Conservation (phyloP, 2,329 filamentous ascomycete genomes). For the Ophiostoma novo-ulmi region DNA sequence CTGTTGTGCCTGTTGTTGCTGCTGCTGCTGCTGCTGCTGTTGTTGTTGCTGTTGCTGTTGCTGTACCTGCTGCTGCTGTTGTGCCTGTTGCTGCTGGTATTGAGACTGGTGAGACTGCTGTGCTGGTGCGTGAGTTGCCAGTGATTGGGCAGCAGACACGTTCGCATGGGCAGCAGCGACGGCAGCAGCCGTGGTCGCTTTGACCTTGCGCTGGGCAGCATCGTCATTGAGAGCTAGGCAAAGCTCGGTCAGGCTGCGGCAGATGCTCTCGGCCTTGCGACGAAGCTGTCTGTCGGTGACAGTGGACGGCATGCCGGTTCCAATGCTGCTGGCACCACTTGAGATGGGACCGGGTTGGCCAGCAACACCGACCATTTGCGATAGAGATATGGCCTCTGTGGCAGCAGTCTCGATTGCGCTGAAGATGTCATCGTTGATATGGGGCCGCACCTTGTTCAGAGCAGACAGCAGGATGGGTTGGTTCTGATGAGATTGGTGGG, state of each 20-base stretch:
- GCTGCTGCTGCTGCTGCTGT: not conserved
- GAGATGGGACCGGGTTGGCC: conserved; percentile 66
- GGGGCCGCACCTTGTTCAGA: conserved; percentile 67
- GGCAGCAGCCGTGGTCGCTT: conserved; percentile 22
- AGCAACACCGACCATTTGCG: conserved; percentile 68
- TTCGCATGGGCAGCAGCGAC: conserved; percentile 13
- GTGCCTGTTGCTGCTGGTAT: conserved; percentile 7
- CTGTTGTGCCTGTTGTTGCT: not conserved
- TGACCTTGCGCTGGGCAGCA: conserved; percentile 35
- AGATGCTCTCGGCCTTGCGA: conserved; percentile 87
- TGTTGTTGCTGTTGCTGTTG: conserved; percentile 4
- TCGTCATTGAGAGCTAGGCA: conserved; percentile 76
- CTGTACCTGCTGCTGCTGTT: conserved; percentile 16
- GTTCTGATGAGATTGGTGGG: not conserved
- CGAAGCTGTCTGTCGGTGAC: conserved; percentile 78
- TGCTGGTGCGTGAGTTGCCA: not conserved
- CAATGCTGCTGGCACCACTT: conserved; percentile 59
- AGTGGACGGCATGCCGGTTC: conserved; percentile 41
- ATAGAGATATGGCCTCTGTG: conserved; percentile 72
- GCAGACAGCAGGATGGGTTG: conserved; percentile 65
- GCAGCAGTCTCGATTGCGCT: conserved; percentile 74
- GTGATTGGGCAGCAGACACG: conserved; percentile 2
- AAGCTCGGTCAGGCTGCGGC: conserved; percentile 85
- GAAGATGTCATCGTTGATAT: conserved; percentile 68
- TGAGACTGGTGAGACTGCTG: not conserved